phyloP scores from a whole-genome alignment of 129 eudicot species.

The Artemisia tridentata region DNA sequence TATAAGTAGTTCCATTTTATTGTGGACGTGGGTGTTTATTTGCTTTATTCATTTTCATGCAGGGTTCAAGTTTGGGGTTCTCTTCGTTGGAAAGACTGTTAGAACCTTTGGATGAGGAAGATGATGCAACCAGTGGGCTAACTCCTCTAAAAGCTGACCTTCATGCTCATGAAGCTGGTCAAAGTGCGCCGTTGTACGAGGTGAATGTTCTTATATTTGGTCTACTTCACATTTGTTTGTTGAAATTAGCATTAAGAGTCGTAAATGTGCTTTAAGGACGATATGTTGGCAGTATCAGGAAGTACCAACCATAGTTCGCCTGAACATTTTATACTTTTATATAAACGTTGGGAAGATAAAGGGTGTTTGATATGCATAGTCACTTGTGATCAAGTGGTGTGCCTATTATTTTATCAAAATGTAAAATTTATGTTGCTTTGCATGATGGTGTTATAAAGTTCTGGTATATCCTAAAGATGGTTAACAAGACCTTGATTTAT shows the following conservation, averaged over 20 bases:
- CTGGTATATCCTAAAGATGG: too few relatives aligned
- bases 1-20: background rate
- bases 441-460: too few relatives aligned
- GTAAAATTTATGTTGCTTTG: too few relatives aligned
- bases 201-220: constrained; percentile 19
- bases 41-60: background rate
- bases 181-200: constrained; percentile 33
- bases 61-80: constrained; percentile 56
- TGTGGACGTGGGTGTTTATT: constrained; percentile 1
- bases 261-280: background rate
- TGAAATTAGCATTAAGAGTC: background rate
- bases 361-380: too few relatives aligned
- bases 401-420: too few relatives aligned
- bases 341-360: too few relatives aligned
- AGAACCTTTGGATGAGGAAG: constrained; percentile 64
- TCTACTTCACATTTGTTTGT: background rate
- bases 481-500: too few relatives aligned
- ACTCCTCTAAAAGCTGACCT: constrained; percentile 62
- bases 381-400: too few relatives aligned
- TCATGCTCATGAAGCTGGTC: constrained; percentile 33
- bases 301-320: too few relatives aligned
- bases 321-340: too few relatives aligned
- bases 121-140: constrained; percentile 73
- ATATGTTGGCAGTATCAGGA: too few relatives aligned
- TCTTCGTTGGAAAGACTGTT: constrained; percentile 51